Percentiles rank a stretch among this genome's conserved stretches.
phyloP scores from a whole-genome alignment of 176 grass and related monocot genomes.

The Saccharum spontaneum region DNA sequence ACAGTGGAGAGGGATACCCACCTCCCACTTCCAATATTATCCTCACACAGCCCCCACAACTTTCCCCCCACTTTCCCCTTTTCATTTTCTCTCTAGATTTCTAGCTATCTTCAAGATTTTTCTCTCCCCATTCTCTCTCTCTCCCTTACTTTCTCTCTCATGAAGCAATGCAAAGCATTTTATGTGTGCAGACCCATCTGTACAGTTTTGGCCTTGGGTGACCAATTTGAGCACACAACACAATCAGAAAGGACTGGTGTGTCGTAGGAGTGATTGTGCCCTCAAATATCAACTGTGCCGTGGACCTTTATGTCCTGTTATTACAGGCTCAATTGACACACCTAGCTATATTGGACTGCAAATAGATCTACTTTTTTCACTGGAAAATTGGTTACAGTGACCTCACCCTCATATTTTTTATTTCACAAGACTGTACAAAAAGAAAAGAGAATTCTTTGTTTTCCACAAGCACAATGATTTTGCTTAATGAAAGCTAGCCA shows the following conservation, averaged over 20 bases:
- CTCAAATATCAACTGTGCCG: not conserved
- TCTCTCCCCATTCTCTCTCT: not conserved
- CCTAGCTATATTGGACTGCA: not conserved
- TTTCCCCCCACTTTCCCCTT: constrained; percentile 38
- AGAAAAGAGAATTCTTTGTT: not conserved
- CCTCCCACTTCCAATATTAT: constrained; percentile 85
- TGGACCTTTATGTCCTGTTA: not conserved
- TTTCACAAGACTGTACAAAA: not conserved
- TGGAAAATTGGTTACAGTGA: not conserved
- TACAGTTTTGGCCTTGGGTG: constrained; percentile 41
- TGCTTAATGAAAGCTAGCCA: not conserved
- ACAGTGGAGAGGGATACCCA: constrained; percentile 70
- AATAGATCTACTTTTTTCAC: not conserved
- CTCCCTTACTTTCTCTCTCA: constrained; percentile 17
- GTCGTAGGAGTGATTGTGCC: constrained; percentile 21
- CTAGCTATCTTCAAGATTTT: constrained; percentile 38
- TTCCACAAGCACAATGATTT: not conserved
- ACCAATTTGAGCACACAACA: constrained; percentile 45
- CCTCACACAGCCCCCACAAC: constrained; percentile 46
- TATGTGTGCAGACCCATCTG: constrained; percentile 36
- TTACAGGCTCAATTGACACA: not conserved
- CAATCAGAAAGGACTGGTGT: constrained; percentile 30
- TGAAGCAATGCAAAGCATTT: constrained; percentile 30
- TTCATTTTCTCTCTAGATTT: constrained; percentile 52
- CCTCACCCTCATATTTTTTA: not conserved